Percentiles rank a stretch among this genome's conserved stretches.
Evolutionary conservation across 2,329 filamentous ascomycete genomes (phyloP).

Genomic region (Ambrosiella xylebori): DNA sequence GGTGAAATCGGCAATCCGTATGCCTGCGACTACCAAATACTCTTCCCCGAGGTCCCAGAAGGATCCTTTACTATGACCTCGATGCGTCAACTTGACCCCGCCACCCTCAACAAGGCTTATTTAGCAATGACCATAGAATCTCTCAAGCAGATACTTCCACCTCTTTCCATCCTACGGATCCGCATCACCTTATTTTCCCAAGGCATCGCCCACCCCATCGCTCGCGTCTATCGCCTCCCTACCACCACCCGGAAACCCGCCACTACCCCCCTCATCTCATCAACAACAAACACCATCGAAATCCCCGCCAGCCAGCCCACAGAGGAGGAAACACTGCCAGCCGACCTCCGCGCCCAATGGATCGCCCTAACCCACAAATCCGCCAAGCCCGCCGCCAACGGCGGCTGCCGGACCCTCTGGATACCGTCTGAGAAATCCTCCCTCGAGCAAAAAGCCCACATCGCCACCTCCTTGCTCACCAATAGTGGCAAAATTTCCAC

Average conservation of each 20-base stretch:
- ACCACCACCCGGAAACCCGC: conserved; percentile 15
- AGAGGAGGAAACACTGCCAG: conserved; percentile 21
- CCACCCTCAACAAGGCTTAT: conserved; percentile 15
- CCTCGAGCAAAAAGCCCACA: conserved; percentile 25
- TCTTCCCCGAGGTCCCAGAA: conserved; percentile 28
- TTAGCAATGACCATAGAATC: neutral
- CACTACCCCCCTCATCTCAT: conserved; percentile 12
- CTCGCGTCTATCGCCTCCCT: conserved; percentile 79
- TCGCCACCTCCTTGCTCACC: conserved; percentile 31
- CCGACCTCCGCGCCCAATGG: conserved; percentile 51
- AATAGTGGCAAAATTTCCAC: neutral
- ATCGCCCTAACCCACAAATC: conserved; percentile 30
- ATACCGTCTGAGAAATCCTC: conserved; percentile 12
- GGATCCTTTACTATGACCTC: conserved; percentile 5
- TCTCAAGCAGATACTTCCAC: neutral
- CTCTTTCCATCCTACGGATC: conserved; percentile 35
- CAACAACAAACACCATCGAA: conserved; percentile 18
- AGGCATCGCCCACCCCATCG: conserved; percentile 53
- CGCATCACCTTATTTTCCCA: conserved; percentile 50
- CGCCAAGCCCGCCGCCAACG: conserved; percentile 14
- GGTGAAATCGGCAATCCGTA: conserved; percentile 73
- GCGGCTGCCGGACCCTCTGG: conserved; percentile 15
- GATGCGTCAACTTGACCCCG: conserved; percentile 10
- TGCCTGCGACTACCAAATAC: conserved; percentile 63
- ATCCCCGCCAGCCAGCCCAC: conserved; percentile 29